A percentile compares a stretch with the other conserved stretches of the same genome.
Evolutionary conservation across 495 filamentous ascomycete genomes (phyloP).

Genomic region (Penicillium lagena): DNA sequence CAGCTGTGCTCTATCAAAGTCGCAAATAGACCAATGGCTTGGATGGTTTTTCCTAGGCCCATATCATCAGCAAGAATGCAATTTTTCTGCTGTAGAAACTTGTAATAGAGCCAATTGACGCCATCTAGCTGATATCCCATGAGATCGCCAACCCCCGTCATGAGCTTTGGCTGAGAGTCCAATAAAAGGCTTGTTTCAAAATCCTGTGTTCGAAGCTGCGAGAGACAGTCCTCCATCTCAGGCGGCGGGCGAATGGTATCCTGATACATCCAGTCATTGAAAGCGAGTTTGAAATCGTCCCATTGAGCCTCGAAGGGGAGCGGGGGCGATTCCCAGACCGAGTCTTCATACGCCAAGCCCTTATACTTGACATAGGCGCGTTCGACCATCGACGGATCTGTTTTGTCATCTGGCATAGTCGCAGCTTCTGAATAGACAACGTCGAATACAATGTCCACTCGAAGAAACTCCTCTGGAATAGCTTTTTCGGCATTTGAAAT

Average conservation of each 20-base stretch:
- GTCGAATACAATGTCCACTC: slow-evolving; percentile 85
- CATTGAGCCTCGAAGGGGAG: slow-evolving; percentile 60
- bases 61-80: slow-evolving; percentile 96
- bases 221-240: slow-evolving; percentile 53
- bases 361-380: slow-evolving; percentile 81
- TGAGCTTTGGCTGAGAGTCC: slow-evolving; percentile 64
- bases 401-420: slow-evolving; percentile 20
- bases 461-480: slow-evolving; percentile 74
- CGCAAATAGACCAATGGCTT: slow-evolving; percentile 87
- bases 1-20: slow-evolving; percentile 67
- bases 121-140: slow-evolving; percentile 94
- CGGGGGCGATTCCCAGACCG: slow-evolving; percentile 84
- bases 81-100: slow-evolving; percentile 69
- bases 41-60: slow-evolving; percentile 95
- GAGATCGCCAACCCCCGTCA: slow-evolving; percentile 62
- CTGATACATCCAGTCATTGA: slow-evolving; percentile 54
- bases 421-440: slow-evolving; percentile 53
- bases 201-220: slow-evolving; percentile 50
- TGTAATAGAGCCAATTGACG: slow-evolving; percentile 82
- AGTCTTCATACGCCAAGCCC: slow-evolving; percentile 86
- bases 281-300: slow-evolving; percentile 20
- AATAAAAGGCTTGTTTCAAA: slow-evolving; percentile 63
- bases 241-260: slow-evolving; percentile 61
- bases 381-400: slow-evolving; percentile 40
- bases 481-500: slow-evolving; percentile 71